Conservation (phyloP, 2,329 filamentous ascomycete species). For the Dactylellina leptospora region DNA sequence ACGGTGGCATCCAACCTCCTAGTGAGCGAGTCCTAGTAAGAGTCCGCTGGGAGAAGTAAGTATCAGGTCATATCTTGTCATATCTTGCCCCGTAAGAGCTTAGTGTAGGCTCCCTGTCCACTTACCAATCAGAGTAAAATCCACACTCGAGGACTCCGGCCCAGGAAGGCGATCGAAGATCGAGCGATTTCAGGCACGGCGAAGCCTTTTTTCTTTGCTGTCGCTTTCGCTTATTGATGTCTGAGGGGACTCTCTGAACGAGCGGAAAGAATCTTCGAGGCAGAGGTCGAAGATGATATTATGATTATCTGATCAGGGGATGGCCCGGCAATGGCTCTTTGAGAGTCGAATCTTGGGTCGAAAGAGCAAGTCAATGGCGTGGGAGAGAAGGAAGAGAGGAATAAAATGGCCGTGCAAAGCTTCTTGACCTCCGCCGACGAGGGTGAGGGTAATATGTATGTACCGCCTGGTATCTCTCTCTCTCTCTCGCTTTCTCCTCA, state of each 20-base stretch:
- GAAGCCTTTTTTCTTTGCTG: not conserved
- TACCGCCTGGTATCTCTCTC: slow-evolving; percentile 1
- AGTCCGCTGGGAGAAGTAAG: slow-evolving; percentile 44
- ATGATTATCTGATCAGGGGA: slow-evolving; percentile 10
- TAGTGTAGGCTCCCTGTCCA: slow-evolving; percentile 33
- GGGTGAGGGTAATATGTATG: not conserved
- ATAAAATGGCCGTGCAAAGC: slow-evolving; percentile 12
- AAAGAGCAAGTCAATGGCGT: slow-evolving; percentile 31
- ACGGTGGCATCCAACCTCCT: slow-evolving; percentile 48
- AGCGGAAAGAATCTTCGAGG: too few relatives aligned
- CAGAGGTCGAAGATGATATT: not conserved
- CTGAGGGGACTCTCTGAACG: too few relatives aligned
- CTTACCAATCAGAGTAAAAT: slow-evolving; percentile 47
- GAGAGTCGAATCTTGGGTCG: too few relatives aligned
- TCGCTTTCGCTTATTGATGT: not conserved
- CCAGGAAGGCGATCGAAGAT: slow-evolving; percentile 51
- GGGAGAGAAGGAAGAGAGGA: not conserved
- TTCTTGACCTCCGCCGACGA: not conserved
- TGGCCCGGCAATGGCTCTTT: not conserved
- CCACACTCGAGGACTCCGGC: slow-evolving; percentile 19
- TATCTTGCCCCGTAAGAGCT: slow-evolving; percentile 36
- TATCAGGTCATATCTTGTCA: slow-evolving; percentile 52
- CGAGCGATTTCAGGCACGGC: slow-evolving; percentile 7
- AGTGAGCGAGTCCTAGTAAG: not conserved
- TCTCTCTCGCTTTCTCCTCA: not conserved